A percentile compares a stretch with the other conserved stretches of the same genome.
These are phyloP conservation scores for Trametes pubescens DNA, from an alignment of 1,284 basidiomycete genomes.

Conservation along the genomic window DNA sequence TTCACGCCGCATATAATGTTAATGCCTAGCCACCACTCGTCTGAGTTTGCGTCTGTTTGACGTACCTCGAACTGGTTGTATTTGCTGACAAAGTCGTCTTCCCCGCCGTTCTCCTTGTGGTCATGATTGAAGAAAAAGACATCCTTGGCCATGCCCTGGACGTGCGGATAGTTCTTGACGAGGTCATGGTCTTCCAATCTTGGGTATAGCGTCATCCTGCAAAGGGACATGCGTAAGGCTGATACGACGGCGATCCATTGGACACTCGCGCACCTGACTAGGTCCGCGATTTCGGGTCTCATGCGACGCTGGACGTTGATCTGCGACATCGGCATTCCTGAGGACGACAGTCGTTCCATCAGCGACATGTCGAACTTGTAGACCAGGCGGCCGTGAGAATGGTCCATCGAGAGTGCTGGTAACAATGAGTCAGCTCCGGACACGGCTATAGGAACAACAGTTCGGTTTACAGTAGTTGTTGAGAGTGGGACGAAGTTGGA, in stretches of 20 bases:
- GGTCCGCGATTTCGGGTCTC: slow-evolving; percentile 52
- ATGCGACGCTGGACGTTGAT: slow-evolving; percentile 53
- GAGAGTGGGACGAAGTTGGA: slow-evolving; percentile 72
- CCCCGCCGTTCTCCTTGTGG: slow-evolving; percentile 60
- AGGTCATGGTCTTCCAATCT: slow-evolving; percentile 61
- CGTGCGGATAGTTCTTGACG: slow-evolving; percentile 57
- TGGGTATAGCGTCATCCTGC: slow-evolving; percentile 66
- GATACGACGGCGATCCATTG: background rate
- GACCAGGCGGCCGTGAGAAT: slow-evolving; percentile 42
- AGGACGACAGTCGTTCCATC: slow-evolving; percentile 54
- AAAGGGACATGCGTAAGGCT: background rate
- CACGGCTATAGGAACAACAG: background rate
- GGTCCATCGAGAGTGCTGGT: slow-evolving; percentile 51
- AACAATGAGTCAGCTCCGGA: background rate
- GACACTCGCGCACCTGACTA: slow-evolving; percentile 43
- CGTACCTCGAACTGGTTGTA: slow-evolving; percentile 72
- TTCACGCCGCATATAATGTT: background rate
- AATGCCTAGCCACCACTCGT: no score
- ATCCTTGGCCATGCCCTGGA: slow-evolving; percentile 64
- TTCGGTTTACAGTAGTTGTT: slow-evolving; percentile 63
- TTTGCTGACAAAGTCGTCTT: slow-evolving; percentile 67
- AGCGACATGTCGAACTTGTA: slow-evolving; percentile 56
- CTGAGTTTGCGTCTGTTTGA: no score
- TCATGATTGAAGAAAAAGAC: slow-evolving; percentile 68
- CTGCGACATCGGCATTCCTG: slow-evolving; percentile 51